Evolutionary conservation across 352 stramenopile species (phyloP).

Genomic region (Elongisporangium prolatum): DNA sequence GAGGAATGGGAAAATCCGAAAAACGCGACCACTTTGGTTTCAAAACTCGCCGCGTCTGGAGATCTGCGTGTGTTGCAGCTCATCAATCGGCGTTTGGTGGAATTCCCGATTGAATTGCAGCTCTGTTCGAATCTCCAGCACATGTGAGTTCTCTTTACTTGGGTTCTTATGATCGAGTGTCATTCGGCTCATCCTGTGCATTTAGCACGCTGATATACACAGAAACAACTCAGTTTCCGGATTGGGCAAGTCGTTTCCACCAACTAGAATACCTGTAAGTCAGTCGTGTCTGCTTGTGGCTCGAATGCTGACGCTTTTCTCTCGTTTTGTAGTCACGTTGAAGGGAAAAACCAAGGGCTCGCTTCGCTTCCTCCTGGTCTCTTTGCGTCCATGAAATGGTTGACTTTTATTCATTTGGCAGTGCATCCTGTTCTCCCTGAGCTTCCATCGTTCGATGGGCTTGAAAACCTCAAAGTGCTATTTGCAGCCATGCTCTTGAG

Average conservation of each 20-base stretch:
- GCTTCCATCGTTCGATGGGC: conserved; percentile 24
- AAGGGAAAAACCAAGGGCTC: conserved; percentile 17
- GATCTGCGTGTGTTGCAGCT: conserved; percentile 32
- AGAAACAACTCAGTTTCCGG: conserved; percentile 10
- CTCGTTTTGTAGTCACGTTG: conserved; percentile 18
- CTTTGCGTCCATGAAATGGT: conserved; percentile 25
- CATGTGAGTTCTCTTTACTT: conserved; percentile 16
- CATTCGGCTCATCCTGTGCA: no score
- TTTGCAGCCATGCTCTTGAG: conserved; percentile 18
- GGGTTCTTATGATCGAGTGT: no score
- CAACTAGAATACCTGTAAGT: conserved; percentile 40
- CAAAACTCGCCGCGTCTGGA: conserved; percentile 17
- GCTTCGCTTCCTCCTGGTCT: conserved; percentile 24
- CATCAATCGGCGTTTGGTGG: conserved; percentile 24
- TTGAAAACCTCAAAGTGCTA: conserved; percentile 24
- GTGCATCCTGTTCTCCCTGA: conserved; percentile 11
- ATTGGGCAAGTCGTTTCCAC: conserved; percentile 21
- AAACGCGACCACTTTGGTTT: conserved; percentile 17
- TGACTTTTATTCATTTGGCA: conserved; percentile 30
- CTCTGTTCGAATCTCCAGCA: conserved; percentile 25
- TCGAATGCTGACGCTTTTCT: not conserved
- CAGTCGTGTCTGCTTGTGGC: not conserved
- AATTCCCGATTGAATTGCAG: conserved; percentile 20
- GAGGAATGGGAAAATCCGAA: conserved; percentile 22
- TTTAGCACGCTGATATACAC: conserved; percentile 32